phyloP scores from a whole-genome alignment of 495 filamentous ascomycete species.

The Xylaria sp. region DNA sequence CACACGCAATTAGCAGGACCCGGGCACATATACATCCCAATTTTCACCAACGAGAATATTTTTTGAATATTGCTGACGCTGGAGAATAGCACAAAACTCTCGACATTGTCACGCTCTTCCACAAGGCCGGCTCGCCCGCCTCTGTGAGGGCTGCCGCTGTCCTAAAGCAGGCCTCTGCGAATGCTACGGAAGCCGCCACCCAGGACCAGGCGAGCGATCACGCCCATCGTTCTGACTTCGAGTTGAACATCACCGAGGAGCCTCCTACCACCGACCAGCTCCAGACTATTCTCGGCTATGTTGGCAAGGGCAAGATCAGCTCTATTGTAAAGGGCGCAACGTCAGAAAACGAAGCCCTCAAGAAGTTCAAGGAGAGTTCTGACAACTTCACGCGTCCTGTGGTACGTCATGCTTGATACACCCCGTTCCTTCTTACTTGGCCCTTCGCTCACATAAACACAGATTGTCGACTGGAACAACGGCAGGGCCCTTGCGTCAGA shows the following conservation, averaged over 20 bases:
- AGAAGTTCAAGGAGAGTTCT: constrained; percentile 65
- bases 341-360: constrained; percentile 76
- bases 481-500: constrained; percentile 79
- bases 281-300: constrained; percentile 84
- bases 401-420: constrained; percentile 50
- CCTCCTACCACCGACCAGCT: constrained; percentile 85
- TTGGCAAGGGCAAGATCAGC: constrained; percentile 60
- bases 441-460: constrained; percentile 25
- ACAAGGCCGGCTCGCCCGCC: constrained; percentile 69
- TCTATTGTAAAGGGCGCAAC: constrained; percentile 74
- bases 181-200: constrained; percentile 62
- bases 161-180: constrained; percentile 76
- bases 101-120: constrained; percentile 96
- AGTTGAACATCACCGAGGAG: constrained; percentile 83
- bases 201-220: constrained; percentile 72
- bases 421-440: neutral
- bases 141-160: constrained; percentile 72
- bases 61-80: constrained; percentile 7
- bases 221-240: constrained; percentile 71
- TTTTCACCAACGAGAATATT: too few species aligned
- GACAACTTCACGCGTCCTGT: constrained; percentile 76
- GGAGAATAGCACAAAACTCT: constrained; percentile 72
- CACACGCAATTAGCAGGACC: neutral
- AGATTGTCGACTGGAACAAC: constrained; percentile 94
- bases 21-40: constrained; percentile 12